These are phyloP conservation scores for Salinomyces thailandicus DNA, from an alignment of 2,329 filamentous ascomycete species.

Conservation along the genomic window DNA sequence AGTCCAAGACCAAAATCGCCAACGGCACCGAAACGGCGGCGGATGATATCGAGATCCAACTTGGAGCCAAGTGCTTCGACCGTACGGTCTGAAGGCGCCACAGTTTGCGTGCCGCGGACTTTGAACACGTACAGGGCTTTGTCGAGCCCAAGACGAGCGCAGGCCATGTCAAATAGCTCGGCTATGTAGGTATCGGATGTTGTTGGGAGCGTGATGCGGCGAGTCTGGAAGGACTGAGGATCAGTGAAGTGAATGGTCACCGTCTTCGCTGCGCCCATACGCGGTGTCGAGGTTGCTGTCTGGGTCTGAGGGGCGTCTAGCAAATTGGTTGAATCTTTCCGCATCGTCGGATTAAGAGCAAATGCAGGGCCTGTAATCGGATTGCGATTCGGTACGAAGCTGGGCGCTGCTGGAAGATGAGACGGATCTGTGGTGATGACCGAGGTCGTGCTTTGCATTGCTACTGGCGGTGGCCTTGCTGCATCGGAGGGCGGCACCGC, in stretches of 20 bases:
- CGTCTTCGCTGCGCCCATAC: conserved; percentile 33
- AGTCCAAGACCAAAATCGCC: conserved; percentile 58
- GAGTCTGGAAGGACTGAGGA: conserved; percentile 52
- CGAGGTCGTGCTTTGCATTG: conserved; percentile 19
- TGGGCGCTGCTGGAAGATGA: conserved; percentile 22
- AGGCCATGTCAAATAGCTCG: conserved; percentile 69
- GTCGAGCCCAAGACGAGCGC: conserved; percentile 66
- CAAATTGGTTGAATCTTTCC: conserved; percentile 34
- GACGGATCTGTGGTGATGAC: conserved; percentile 7
- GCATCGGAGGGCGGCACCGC: not conserved
- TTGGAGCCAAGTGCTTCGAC: conserved; percentile 69
- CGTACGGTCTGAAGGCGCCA: conserved; percentile 65
- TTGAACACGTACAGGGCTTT: conserved; percentile 72
- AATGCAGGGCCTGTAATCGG: conserved; percentile 43
- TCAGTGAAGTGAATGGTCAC: conserved; percentile 64
- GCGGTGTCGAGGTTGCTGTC: conserved; percentile 38
- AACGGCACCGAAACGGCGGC: conserved; percentile 59
- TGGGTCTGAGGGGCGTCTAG: conserved; percentile 35
- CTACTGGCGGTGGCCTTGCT: conserved; percentile 19
- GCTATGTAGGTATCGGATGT: conserved; percentile 76
- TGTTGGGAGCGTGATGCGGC: conserved; percentile 62
- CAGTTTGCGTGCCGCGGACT: conserved; percentile 60
- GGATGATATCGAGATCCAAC: conserved; percentile 63
- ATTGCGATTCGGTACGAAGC: conserved; percentile 35
- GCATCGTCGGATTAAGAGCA: conserved; percentile 28